A percentile compares a stretch with the other conserved stretches of the same genome.
Evolutionary conservation across 768 basidiomycete species (phyloP).

Genomic region (Sarcodon sp.): DNA sequence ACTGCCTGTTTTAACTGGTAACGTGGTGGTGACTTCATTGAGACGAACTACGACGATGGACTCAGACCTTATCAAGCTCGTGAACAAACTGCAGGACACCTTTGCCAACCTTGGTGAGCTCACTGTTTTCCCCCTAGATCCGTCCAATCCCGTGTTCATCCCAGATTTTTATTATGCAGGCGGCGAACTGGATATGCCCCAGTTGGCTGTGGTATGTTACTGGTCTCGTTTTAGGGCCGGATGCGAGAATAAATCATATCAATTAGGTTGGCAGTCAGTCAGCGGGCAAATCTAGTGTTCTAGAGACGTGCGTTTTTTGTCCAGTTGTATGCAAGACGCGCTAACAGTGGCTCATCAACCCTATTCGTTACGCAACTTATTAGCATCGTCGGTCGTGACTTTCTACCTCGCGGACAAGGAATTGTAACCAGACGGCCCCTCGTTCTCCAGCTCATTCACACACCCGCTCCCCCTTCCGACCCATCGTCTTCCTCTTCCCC

Average conservation of each 20-base stretch:
- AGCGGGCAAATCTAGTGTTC: conserved; percentile 89
- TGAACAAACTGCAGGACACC: conserved; percentile 92
- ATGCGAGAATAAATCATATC: conserved; percentile 1
- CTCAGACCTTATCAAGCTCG: conserved; percentile 84
- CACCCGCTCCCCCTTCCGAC: conserved; percentile 37
- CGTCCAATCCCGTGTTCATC: not conserved
- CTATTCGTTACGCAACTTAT: not conserved
- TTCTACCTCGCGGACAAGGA: conserved; percentile 79
- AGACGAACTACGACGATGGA: conserved; percentile 46
- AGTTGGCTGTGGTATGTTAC: conserved; percentile 69
- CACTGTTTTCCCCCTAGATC: not conserved
- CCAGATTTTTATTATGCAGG: conserved; percentile 29
- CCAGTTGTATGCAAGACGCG: not conserved
- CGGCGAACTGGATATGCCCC: conserved; percentile 88
- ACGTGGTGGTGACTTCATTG: too few species aligned
- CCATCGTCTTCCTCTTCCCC: conserved; percentile 20
- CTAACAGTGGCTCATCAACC: too few species aligned
- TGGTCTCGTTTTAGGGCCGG: not conserved
- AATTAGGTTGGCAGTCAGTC: conserved; percentile 90
- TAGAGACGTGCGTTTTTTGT: conserved; percentile 69
- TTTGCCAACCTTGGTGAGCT: conserved; percentile 51
- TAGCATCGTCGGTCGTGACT: conserved; percentile 87
- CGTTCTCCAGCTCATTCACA: conserved; percentile 91
- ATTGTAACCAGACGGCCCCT: conserved; percentile 96
- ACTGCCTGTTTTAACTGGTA: too few species aligned